A percentile compares a stretch with the other conserved stretches of the same genome.
Conservation (phyloP, 139 green algal genomes). For the Edaphochlamys debaryana region DNA sequence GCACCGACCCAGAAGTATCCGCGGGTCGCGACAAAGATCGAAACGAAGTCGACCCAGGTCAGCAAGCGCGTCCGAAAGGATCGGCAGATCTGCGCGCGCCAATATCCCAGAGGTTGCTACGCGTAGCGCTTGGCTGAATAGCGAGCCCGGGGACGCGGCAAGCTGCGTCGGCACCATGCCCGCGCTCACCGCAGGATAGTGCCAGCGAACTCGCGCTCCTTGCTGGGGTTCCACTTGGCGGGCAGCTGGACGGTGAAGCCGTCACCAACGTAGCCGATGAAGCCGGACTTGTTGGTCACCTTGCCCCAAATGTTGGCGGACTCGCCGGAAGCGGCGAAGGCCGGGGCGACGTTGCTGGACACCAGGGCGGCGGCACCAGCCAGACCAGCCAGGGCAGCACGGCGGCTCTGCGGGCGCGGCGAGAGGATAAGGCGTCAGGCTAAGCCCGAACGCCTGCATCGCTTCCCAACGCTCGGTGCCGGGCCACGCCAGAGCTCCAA, state of each 20-base stretch:
- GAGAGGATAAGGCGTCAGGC: too few species aligned
- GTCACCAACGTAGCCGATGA: constrained; percentile 92
- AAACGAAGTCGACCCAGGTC: neutral
- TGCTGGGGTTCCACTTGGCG: constrained; percentile 96
- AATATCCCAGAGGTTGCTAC: too few species aligned
- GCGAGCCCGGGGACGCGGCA: too few species aligned
- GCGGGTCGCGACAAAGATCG: too few species aligned
- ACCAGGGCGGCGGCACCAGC: constrained; percentile 72
- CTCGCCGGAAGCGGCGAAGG: constrained; percentile 89
- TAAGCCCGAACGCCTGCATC: neutral
- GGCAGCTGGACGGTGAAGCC: constrained; percentile 94
- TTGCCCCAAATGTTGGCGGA: constrained; percentile 91
- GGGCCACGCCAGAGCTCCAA: too few species aligned
- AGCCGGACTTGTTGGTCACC: constrained; percentile 89
- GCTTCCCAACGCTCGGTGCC: too few species aligned
- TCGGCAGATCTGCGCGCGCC: too few species aligned
- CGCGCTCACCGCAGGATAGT: constrained; percentile 66
- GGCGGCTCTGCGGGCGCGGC: constrained; percentile 71
- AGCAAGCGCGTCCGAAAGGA: neutral
- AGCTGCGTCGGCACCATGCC: neutral
- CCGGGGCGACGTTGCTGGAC: constrained; percentile 46
- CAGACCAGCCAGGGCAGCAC: constrained; percentile 77
- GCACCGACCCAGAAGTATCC: too few species aligned
- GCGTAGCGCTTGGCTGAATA: too few species aligned
- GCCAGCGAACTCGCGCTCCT: constrained; percentile 88